Percentiles rank a stretch among this genome's conserved stretches.
Evolutionary conservation across 2,329 filamentous ascomycete genomes (phyloP).

Genomic region (Neocucurbitaria cava): DNA sequence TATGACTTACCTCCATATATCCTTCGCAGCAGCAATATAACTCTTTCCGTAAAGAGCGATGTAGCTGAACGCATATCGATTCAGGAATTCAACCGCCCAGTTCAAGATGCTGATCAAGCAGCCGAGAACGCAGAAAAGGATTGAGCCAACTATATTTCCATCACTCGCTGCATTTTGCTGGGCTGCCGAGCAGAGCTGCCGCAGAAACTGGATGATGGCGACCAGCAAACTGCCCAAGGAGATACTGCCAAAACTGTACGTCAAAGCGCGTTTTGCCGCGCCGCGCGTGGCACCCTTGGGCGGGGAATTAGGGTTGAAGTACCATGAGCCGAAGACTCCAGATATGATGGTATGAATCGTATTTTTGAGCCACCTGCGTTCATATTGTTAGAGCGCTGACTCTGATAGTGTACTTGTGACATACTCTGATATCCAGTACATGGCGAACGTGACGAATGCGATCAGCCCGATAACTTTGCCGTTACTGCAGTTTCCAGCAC

Average conservation of each 20-base stretch:
- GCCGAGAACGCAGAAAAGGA: slow-evolving; percentile 76
- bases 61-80: slow-evolving; percentile 90
- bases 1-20: slow-evolving; percentile 72
- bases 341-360: slow-evolving; percentile 87
- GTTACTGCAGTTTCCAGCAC: slow-evolving; percentile 70
- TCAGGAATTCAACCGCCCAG: slow-evolving; percentile 88
- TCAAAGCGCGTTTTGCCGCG: slow-evolving; percentile 81
- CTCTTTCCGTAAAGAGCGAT: slow-evolving; percentile 92
- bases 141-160: slow-evolving; percentile 71
- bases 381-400: slow-evolving; percentile 56
- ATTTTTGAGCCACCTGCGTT: slow-evolving; percentile 77
- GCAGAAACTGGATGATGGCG: slow-evolving; percentile 83
- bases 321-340: slow-evolving; percentile 92
- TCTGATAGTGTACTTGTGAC: slow-evolving; percentile 9
- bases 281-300: slow-evolving; percentile 81
- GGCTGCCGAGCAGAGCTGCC: slow-evolving; percentile 82
- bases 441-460: slow-evolving; percentile 87
- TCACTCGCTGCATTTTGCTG: slow-evolving; percentile 68
- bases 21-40: slow-evolving; percentile 86
- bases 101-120: slow-evolving; percentile 80
- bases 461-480: slow-evolving; percentile 84
- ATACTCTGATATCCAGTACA: slow-evolving; percentile 87
- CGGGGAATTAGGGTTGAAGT: slow-evolving; percentile 75
- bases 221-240: slow-evolving; percentile 84
- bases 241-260: slow-evolving; percentile 92